These are phyloP conservation scores for Scutellaria baicalensis DNA, from an alignment of 257 asterid genomes.

Conservation along the genomic window DNA sequence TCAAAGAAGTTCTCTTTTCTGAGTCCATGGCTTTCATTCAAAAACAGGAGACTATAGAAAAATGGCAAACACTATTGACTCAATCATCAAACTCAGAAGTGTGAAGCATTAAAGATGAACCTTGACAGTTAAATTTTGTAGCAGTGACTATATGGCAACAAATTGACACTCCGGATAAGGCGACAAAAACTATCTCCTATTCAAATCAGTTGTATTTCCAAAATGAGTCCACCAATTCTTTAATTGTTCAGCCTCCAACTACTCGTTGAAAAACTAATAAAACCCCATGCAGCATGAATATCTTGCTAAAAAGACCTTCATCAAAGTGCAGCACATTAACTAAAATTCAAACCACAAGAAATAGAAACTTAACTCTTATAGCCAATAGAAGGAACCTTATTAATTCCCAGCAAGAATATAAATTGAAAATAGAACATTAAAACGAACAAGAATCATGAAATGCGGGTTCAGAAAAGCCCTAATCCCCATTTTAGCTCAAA, in stretches of 20 bases:
- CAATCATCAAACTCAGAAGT: background rate
- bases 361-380: background rate
- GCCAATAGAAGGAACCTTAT: background rate
- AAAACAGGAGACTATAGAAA: background rate
- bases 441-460: constrained; percentile 12
- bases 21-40: background rate
- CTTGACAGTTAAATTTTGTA: background rate
- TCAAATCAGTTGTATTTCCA: background rate
- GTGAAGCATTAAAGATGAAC: background rate
- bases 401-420: background rate
- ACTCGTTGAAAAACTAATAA: background rate
- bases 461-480: constrained; percentile 32
- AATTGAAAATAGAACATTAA: background rate
- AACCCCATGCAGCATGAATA: constrained; percentile 2
- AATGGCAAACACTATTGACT: no score
- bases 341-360: background rate
- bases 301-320: background rate
- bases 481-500: constrained; percentile 21
- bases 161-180: background rate
- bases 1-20: background rate
- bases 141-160: background rate
- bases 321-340: background rate
- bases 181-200: background rate
- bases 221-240: background rate
- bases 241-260: background rate